Conservation (phyloP, 257 asterid species). For the Fraxinus excelsior region DNA sequence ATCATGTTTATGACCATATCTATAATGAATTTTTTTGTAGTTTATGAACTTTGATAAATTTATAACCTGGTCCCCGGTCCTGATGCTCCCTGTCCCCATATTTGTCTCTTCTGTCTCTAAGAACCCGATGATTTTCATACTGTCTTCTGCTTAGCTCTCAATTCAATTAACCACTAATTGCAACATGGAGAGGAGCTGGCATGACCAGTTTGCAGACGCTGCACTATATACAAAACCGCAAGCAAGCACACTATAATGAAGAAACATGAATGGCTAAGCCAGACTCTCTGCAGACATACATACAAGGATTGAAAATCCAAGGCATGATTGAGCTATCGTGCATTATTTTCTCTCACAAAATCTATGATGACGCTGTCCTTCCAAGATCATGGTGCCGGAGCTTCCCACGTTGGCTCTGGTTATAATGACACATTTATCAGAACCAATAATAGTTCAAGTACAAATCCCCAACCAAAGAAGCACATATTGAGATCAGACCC, state of each 20-base stretch:
- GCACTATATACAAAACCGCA: slow-evolving; percentile 15
- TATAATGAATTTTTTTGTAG: slow-evolving; percentile 22
- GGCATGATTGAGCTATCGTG: background rate
- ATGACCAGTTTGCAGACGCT: slow-evolving; percentile 8
- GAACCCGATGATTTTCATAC: slow-evolving; percentile 6
- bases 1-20: slow-evolving; percentile 14
- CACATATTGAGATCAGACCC: background rate
- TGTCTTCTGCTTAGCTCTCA: slow-evolving; percentile 12
- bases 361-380: background rate
- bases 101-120: slow-evolving; percentile 9
- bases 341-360: background rate
- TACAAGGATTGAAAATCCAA: background rate
- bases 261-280: background rate
- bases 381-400: background rate
- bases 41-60: slow-evolving; percentile 32
- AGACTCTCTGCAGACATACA: background rate
- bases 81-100: slow-evolving; percentile 19
- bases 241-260: slow-evolving; percentile 7
- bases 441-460: background rate
- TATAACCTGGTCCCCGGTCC: slow-evolving; percentile 25
- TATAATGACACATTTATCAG: background rate
- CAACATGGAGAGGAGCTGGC: background rate
- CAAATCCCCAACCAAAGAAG: background rate
- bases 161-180: slow-evolving; percentile 9
- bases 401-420: background rate